Percentiles rank a stretch among this genome's conserved stretches.
These are phyloP conservation scores for Penicillium mononematosum DNA, from an alignment of 495 filamentous ascomycete species.

Conservation along the genomic window DNA sequence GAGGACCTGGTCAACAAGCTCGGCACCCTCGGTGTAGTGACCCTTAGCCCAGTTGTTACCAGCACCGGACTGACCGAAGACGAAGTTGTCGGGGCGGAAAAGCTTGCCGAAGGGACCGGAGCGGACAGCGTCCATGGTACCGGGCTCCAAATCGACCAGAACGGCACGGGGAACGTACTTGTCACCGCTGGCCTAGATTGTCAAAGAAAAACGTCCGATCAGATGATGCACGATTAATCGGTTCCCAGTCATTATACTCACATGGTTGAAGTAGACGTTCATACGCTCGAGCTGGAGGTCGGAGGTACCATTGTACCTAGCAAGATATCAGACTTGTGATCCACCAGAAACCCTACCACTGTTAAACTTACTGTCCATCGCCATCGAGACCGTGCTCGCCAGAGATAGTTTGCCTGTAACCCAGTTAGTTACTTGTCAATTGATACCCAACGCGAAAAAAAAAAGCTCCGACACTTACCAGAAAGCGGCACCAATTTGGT, in stretches of 20 bases:
- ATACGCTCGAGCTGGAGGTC: constrained; percentile 99
- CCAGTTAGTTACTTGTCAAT: constrained; percentile 37
- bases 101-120: constrained; percentile 98
- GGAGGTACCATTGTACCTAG: constrained; percentile 92
- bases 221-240: background rate
- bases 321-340: constrained; percentile 31
- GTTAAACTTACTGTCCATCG: constrained; percentile 74
- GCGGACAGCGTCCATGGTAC: constrained; percentile 99
- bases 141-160: constrained; percentile 97
- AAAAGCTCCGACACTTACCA: constrained; percentile 58
- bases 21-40: constrained; percentile 99
- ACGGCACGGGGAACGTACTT: constrained; percentile 99
- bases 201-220: constrained; percentile 17
- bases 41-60: constrained; percentile 99
- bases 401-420: constrained; percentile 85
- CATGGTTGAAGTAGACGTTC: constrained; percentile 99
- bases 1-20: constrained; percentile 96
- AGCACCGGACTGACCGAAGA: constrained; percentile 98
- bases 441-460: constrained; percentile 12
- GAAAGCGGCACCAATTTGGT: constrained; percentile 99
- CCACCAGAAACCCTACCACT: constrained; percentile 18
- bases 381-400: constrained; percentile 98
- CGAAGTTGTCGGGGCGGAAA: constrained; percentile 99
- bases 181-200: constrained; percentile 77
- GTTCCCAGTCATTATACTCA: constrained; percentile 38